Conservation (phyloP, 2,329 filamentous ascomycete species). For the Ophiostoma montium region DNA sequence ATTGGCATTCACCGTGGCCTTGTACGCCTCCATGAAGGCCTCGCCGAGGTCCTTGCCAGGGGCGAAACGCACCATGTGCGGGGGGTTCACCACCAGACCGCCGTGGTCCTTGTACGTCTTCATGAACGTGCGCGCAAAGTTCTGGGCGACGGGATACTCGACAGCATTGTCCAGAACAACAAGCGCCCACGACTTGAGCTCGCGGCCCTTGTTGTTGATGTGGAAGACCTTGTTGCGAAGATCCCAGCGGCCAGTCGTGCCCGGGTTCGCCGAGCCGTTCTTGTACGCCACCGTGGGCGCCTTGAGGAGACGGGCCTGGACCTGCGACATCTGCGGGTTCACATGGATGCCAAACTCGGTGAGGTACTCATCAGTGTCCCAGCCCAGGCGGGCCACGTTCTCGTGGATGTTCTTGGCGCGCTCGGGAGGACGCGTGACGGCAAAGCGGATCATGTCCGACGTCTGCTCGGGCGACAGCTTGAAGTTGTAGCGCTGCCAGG, state of each 20-base stretch:
- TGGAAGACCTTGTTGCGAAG: constrained; percentile 70
- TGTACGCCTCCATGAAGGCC: constrained; percentile 41
- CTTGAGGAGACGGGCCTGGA: constrained; percentile 56
- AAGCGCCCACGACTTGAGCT: constrained; percentile 63
- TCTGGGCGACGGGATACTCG: constrained; percentile 37
- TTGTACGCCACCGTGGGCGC: constrained; percentile 60
- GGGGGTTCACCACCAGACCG: constrained; percentile 27
- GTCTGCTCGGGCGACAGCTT: constrained; percentile 55
- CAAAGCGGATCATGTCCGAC: constrained; percentile 80
- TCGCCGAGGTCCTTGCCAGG: constrained; percentile 19
- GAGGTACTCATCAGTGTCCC: constrained; percentile 55
- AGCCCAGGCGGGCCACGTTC: constrained; percentile 53
- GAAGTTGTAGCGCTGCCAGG: constrained; percentile 46
- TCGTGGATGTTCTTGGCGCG: constrained; percentile 56
- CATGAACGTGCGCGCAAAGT: constrained; percentile 38
- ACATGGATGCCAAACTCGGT: constrained; percentile 62
- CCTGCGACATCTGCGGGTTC: constrained; percentile 45
- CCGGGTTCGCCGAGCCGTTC: constrained; percentile 42
- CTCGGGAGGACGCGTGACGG: constrained; percentile 59
- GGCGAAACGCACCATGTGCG: constrained; percentile 19
- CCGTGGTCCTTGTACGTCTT: constrained; percentile 35
- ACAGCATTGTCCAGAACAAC: constrained; percentile 47
- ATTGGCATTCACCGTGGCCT: constrained; percentile 34
- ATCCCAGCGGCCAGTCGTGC: constrained; percentile 68
- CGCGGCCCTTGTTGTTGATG: constrained; percentile 37